Base-by-base conservation (phyloP, 768 basidiomycete genomes). In the Roridomyces roridus region DNA sequence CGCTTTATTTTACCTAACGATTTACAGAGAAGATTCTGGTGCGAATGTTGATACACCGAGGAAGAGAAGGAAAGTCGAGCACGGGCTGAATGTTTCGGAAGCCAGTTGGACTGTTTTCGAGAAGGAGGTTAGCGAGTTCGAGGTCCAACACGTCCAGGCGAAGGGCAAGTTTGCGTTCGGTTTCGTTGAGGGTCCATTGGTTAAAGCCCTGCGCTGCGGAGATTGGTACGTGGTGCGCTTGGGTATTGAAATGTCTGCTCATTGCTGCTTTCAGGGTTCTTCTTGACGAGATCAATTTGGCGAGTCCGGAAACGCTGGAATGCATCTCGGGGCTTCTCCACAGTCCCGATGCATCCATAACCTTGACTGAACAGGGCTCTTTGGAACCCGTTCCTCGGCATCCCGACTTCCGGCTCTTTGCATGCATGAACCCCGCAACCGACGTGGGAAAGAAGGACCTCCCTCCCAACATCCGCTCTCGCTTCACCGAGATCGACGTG, bases 371-470 rank as follows among this genome's bases (percentile, higher is more conserved):
- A 68, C 87, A 95, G 69, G 96, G 96, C 1, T 89, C 93, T 10
- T 73, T 98, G 50, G 92, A 95, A 64, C 90, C 92, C 2, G 82
- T 98, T 25, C 88, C 89, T 45, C 89, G 97, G 0, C 97, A 99
- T 70, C 87, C 94, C 17, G 89, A 96, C 65, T 99, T 99, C 77
- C 91, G 96, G 18, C 80, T 98, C 5, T 98, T 98, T 67, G 95
- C 95, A 5, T 99, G 97, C 70, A 99, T 99, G 97, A 99, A 99
- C 68, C 97, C 97, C 5, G 97, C 97, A 0, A 99, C 96, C 4
- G 97, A 99, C 65, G 91, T 98, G 14, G 97, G 97, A 29, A 99
- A 98, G 78, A 97, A 95, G 66, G 96, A 98, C 66, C 86, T 99
- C 0, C 93, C 94, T 17, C 88, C 92, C 5, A 89, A 89, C 65